A percentile compares a stretch with the other conserved stretches of the same genome.
phyloP scores from a whole-genome alignment of 2,329 filamentous ascomycete species.

The Neofusicoccum laricinum region DNA sequence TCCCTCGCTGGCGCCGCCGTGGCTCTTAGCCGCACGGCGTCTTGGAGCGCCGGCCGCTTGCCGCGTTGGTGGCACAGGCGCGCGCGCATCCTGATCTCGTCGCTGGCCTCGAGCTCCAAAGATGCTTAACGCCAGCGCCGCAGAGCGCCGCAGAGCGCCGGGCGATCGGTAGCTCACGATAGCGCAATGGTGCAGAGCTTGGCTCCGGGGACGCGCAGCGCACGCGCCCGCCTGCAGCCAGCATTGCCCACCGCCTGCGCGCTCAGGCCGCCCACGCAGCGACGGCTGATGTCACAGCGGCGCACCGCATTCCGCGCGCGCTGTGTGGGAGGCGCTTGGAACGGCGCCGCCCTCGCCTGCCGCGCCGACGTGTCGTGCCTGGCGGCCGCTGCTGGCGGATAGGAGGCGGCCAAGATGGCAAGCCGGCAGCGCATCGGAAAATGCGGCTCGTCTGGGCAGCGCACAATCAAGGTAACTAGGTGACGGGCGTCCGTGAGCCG shows the following conservation, averaged over 20 bases:
- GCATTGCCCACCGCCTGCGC: background rate
- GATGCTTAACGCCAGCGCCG: background rate
- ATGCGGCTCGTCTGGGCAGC: background rate
- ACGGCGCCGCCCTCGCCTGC: background rate
- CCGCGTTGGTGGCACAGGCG: too few relatives aligned
- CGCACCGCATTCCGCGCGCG: background rate
- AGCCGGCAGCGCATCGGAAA: background rate
- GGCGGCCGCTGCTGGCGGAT: too few relatives aligned
- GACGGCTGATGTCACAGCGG: slow-evolving; percentile 3
- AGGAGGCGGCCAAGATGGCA: background rate
- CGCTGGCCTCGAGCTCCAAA: too few relatives aligned
- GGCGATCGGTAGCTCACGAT: slow-evolving; percentile 1
- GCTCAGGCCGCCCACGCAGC: background rate
- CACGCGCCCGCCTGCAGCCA: too few relatives aligned
- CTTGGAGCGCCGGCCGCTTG: too few relatives aligned
- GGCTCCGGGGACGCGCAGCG: background rate
- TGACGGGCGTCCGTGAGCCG: slow-evolving; percentile 4
- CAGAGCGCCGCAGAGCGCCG: background rate
- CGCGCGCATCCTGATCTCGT: too few relatives aligned
- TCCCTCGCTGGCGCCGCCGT: too few relatives aligned
- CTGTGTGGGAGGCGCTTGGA: background rate
- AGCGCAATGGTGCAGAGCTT: slow-evolving; percentile 4
- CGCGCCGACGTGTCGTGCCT: background rate
- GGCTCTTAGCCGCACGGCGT: too few relatives aligned
- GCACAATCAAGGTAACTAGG: slow-evolving; percentile 2